A percentile compares a stretch with the other conserved stretches of the same genome.
Evolutionary conservation across 306 rosid species (phyloP).

Genomic region (Acacia crassicarpa): DNA sequence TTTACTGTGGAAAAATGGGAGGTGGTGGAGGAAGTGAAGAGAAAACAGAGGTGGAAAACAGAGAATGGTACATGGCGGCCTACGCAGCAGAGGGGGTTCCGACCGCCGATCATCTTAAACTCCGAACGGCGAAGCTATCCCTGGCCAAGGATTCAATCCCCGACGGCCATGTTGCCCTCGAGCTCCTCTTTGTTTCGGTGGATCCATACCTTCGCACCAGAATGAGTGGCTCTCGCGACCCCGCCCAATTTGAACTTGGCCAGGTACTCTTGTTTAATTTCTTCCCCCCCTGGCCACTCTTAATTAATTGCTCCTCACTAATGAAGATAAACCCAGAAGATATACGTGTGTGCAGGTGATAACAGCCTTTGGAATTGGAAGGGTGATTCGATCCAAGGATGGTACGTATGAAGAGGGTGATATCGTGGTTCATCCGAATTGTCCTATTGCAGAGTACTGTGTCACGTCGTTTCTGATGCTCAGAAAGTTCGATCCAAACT

Average conservation of each 20-base stretch:
- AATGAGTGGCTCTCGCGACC: constrained; percentile 52
- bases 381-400: constrained; percentile 46
- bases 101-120: constrained; percentile 50
- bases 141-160: constrained; percentile 48
- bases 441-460: constrained; percentile 45
- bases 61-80: constrained; percentile 60
- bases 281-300: background rate
- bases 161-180: constrained; percentile 35
- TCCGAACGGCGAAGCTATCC: constrained; percentile 38
- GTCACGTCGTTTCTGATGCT: constrained; percentile 28
- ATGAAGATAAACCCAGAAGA: background rate
- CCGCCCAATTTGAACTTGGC: constrained; percentile 42
- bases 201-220: constrained; percentile 56
- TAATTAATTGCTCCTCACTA: background rate
- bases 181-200: constrained; percentile 46
- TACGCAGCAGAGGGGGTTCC: constrained; percentile 59
- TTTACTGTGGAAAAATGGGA: constrained; percentile 8
- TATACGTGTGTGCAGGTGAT: constrained; percentile 31
- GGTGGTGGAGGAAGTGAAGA: background rate
- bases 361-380: constrained; percentile 38
- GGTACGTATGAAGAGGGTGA: constrained; percentile 45
- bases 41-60: constrained; percentile 30
- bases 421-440: constrained; percentile 26
- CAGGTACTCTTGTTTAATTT: constrained; percentile 29
- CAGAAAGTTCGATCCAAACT: constrained; percentile 39